Base-by-base conservation (phyloP, 495 filamentous ascomycete species). In the Barbatosphaeria neglecta region DNA sequence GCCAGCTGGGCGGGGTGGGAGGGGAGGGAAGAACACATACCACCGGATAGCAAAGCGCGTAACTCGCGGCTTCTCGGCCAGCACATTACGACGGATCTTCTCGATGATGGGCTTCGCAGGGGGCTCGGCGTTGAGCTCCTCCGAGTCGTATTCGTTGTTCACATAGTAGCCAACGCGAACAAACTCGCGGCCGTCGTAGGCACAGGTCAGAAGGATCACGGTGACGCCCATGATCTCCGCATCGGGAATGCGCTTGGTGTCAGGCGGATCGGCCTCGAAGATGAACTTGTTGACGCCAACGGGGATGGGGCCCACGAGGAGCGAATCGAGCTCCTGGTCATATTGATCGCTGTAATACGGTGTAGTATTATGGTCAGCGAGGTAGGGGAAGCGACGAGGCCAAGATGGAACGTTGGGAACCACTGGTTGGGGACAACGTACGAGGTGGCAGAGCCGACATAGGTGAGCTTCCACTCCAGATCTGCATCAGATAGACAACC, bases 1-100 rank as follows among this genome's bases (percentile, higher is more conserved):
- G 44, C 23, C 22, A 43, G 47, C 11, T 10, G 22, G 1, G 31
- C n/a, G 37, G 61, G 44, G 63, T 61, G 19, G 19, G 19, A 2
- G 19, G n/a, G n/a, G n/a, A 40, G 9, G 16, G 33, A 17, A 31
- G 18, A 39, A 33, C 20, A 57, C 75, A 45, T 77, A 95, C 92
- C 92, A 98, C 68, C 97, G 97, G 68, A 98, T 98, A n/a, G 89
- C 88, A 56, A 98, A 98, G 44, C 92, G 77, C 27, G 92, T 98
- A 17, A 98, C 92, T 60, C 92, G 76, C 3, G 92, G 92, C 78
- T 98, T 98, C 69, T 96, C 90, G 1, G 92, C 90, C 23, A 98
- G 77, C 22, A 98, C 84, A 54, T 90, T 95, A 45, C 92, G 78
- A 48, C 83, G 76, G 47, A 98, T 87, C 55, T 86, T 84, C 58